These are phyloP conservation scores for Saccharomyces uvarum DNA, from an alignment of 1,139 yeast genomes.

Conservation along the genomic window DNA sequence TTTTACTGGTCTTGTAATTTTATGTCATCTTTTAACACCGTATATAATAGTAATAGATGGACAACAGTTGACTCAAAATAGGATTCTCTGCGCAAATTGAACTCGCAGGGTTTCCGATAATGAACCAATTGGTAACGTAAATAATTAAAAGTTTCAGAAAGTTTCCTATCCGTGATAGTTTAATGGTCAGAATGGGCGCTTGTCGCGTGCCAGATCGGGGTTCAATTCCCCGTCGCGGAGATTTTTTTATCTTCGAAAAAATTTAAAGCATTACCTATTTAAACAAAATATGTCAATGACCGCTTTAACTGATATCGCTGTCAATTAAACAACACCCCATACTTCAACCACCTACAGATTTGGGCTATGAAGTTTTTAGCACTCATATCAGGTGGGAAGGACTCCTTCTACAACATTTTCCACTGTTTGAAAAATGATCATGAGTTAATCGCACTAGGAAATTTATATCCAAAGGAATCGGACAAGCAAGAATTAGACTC, in stretches of 20 bases:
- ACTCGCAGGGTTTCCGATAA: no score
- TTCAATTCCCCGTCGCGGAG: slow-evolving; percentile 37
- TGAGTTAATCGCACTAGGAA: slow-evolving; percentile 75
- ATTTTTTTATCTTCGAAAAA: slow-evolving; percentile 6
- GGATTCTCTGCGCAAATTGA: no score
- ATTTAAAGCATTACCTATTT: no score
- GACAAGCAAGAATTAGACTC: slow-evolving; percentile 68
- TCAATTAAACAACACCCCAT: not conserved
- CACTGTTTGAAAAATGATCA: slow-evolving; percentile 82
- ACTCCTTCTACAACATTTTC: slow-evolving; percentile 80
- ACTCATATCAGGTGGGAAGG: slow-evolving; percentile 90
- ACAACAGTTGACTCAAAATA: no score
- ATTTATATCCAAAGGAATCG: slow-evolving; percentile 55
- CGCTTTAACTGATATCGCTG: not conserved
- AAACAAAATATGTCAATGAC: not conserved
- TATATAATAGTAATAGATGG: no score
- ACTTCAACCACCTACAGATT: not conserved
- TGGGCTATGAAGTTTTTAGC: slow-evolving; percentile 78
- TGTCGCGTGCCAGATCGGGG: slow-evolving; percentile 37
- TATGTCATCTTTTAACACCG: no score
- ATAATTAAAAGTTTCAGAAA: not conserved
- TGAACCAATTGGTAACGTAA: no score
- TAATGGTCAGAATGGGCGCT: slow-evolving; percentile 35
- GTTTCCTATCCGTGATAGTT: slow-evolving; percentile 28
- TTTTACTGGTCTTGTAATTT: no score